Conservation (phyloP, 2,329 filamentous ascomycete species). For the Sporothrix pseudoabietina region DNA sequence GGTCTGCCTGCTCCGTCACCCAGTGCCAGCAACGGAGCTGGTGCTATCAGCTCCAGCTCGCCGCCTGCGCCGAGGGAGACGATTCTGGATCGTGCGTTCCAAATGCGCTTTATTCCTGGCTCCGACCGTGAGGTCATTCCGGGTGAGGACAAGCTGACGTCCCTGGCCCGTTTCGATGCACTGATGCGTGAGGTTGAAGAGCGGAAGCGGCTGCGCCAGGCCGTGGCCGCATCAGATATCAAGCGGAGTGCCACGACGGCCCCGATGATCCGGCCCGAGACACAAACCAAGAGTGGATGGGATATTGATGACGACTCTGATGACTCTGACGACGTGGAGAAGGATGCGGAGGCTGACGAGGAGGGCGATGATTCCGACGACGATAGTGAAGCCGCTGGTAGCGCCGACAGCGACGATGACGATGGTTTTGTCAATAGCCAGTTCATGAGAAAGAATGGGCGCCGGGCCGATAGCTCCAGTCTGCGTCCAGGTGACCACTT, state of each 20-base stretch:
- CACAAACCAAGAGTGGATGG: conserved; percentile 53
- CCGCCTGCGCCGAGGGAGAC: conserved; percentile 62
- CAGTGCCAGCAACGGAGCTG: conserved; percentile 37
- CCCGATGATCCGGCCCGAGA: conserved; percentile 35
- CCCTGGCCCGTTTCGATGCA: conserved; percentile 65
- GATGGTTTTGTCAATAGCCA: conserved; percentile 32
- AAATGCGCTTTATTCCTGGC: conserved; percentile 64
- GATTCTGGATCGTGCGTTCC: conserved; percentile 68
- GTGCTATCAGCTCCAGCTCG: conserved; percentile 49
- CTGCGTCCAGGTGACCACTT: conserved; percentile 11
- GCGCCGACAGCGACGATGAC: conserved; percentile 31
- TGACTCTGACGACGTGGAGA: conserved; percentile 46
- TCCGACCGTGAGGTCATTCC: conserved; percentile 53
- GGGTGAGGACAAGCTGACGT: conserved; percentile 65
- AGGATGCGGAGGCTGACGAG: conserved; percentile 27
- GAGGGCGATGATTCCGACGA: conserved; percentile 36
- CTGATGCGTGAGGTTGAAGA: conserved; percentile 64
- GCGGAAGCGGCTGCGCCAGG: conserved; percentile 45
- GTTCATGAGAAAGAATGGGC: conserved; percentile 5
- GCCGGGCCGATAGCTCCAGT: conserved; percentile 18
- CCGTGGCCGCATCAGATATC: conserved; percentile 40
- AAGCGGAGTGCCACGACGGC: conserved; percentile 35
- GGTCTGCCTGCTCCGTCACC: conserved; percentile 41
- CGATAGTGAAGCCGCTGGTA: conserved; percentile 18
- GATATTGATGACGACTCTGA: conserved; percentile 54